Evolutionary conservation across 768 basidiomycete species (phyloP), one percentile per base, ranked within the genome.

Genomic region (Suillus luteus): DNA sequence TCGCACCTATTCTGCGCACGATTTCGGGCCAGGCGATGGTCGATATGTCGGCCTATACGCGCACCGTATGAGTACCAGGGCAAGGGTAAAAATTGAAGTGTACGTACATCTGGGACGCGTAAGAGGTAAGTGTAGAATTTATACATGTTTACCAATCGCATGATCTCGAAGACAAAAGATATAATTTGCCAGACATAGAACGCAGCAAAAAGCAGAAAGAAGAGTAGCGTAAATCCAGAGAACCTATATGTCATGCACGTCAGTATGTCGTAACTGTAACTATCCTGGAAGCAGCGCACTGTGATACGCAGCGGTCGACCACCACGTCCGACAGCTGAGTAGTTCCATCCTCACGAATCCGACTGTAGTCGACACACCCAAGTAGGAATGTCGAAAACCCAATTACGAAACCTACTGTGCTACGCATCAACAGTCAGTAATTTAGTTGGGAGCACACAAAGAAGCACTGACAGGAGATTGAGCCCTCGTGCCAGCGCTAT

Each of bases 401-500:
- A 69, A 99, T 98, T 59, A 99, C 96, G 77, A 99, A 99, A 54
- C 95, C 96, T 27, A 97, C 89, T 66, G 96, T 99, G 68, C 97
- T 99, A 75, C 41, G 61, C 68, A 69, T 66, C 63, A 71, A 66
- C 62, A 38, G 73, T 77, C 65, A 73, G 74, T 62, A 37, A 63
- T 43, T 27, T 55, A 41, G 60, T 17, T 66, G 3, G 17, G 64
- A 67, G 70, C 48, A 67, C n/a, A 59, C 66, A 63, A 62, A 65
- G 65, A 54, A 66, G 66, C 41, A 87, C 95, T 73, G 70, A 98
- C 97, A 99, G 79, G 68, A 99, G 85, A 75, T 99, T 98, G n/a
- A 99, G 83, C 22, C 93, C 90, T 52, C 92, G 84, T 10, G 92
- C 85, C 24, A 99, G 82, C 14, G 93, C 93, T 69, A 99, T 99